Conservation (phyloP, 208 protist genomes). For the Trypanosoma boissoni region DNA sequence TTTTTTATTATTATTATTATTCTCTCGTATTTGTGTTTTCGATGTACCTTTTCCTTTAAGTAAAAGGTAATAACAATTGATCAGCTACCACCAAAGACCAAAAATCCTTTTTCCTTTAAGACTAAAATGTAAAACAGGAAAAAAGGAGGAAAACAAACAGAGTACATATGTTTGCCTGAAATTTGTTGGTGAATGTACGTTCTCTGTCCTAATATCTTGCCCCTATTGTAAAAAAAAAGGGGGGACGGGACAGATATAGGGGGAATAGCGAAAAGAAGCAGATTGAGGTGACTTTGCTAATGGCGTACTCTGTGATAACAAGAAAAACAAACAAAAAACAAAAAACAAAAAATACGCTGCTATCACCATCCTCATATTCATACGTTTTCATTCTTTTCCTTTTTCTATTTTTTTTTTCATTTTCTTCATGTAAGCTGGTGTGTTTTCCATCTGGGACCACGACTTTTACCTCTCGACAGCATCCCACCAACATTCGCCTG, state of each 20-base stretch:
- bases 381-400: slow-evolving; percentile 1
- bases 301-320: background rate
- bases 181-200: no score
- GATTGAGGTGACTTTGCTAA: background rate
- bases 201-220: no score
- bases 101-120: no score
- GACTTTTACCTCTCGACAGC: slow-evolving; percentile 45
- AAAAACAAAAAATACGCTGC: slow-evolving; percentile 1
- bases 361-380: slow-evolving; percentile 7
- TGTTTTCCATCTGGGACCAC: slow-evolving; percentile 62
- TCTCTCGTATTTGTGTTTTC: background rate
- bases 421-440: slow-evolving; percentile 40
- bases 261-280: background rate
- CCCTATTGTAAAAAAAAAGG: no score
- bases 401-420: slow-evolving; percentile 19
- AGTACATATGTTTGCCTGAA: no score
- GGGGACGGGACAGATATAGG: no score
- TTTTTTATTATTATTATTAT: slow-evolving; percentile 4
- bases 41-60: background rate
- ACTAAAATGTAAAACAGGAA: no score
- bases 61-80: no score
- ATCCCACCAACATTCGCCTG: slow-evolving; percentile 53
- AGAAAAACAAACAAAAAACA: no score
- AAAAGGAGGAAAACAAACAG: no score
- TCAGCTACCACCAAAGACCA: no score